Evolutionary conservation across 202 grass and related monocot species (phyloP).

Genomic region (Carex sylvatica): DNA sequence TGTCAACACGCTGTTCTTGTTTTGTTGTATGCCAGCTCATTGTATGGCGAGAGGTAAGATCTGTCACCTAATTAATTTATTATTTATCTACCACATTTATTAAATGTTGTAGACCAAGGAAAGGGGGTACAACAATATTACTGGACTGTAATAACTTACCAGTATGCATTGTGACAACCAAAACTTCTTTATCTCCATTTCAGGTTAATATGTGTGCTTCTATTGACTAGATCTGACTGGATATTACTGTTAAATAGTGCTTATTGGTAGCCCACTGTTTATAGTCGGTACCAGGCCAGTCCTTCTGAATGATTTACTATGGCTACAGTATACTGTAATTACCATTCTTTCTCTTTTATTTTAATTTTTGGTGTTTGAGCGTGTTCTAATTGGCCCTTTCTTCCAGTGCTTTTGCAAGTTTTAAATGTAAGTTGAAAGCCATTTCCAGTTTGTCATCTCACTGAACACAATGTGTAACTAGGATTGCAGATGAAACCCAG

Average conservation of each 20-base stretch:
- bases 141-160: background rate
- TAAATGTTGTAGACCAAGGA: background rate
- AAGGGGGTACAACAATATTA: background rate
- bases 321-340: background rate
- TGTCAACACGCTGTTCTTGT: slow-evolving; percentile 76
- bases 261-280: background rate
- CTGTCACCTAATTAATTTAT: background rate
- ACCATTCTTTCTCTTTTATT: background rate
- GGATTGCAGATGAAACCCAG: slow-evolving; percentile 62
- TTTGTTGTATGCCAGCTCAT: slow-evolving; percentile 65
- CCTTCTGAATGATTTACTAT: background rate
- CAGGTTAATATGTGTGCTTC: background rate
- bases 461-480: slow-evolving; percentile 28
- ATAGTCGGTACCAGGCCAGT: background rate
- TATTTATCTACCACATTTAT: background rate
- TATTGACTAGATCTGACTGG: background rate
- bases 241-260: background rate
- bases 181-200: background rate
- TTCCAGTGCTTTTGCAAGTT: background rate
- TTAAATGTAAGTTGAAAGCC: background rate
- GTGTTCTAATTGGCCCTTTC: background rate
- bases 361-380: background rate
- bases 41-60: slow-evolving; percentile 77
- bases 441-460: slow-evolving; percentile 20
- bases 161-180: background rate